Evolutionary conservation across 2,329 filamentous ascomycete species (phyloP), one percentile per base, ranked within the genome.

Genomic region (Aspergillus vadensis): DNA sequence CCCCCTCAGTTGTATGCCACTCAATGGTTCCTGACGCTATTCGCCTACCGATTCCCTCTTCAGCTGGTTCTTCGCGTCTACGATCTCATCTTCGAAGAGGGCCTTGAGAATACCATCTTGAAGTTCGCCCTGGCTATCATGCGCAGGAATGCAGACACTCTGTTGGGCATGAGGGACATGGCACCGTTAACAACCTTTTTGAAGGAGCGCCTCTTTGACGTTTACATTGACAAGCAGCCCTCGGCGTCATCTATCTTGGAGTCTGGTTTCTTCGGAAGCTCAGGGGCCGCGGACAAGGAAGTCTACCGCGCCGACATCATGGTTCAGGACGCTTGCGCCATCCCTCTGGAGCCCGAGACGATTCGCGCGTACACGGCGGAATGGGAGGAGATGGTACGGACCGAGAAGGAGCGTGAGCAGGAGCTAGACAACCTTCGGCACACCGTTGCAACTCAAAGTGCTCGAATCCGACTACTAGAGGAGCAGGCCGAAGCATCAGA

Each of bases 1-100:
- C 90, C 90, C 8, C 90, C 95, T 0, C 92, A 97, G 72, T 83
- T 99, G 8, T 99, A 99, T 74, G 95, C 95, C 48, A 99, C 95
- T 0, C 95, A 99, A 76, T 99, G 95, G 95, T 99, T 99, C 78
- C 84, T 99, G 53, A 99, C 95, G 0, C 83, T 99, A n/a, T 99
- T 99, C 73, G 92, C 94, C 32, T 99, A 99, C 76, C 91, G 96
- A 44, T 99, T 99, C 76, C 95, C 95, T 8, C 83, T 99, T 7
- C 95, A 99, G 73, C 86, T 99, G 9, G 95, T 99, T 6, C 88
- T 99, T 60, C 91, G 95, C 32, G 96, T 99, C 54, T 99, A 98
- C 77, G 95, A 99, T 73, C 81, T 99, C 58, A 95, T 99, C 55
- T 83, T 99, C 17, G 95, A 91, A 50, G 94, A 98, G 76, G 95